Conservation (phyloP, 2,329 filamentous ascomycete genomes). For the Aspergillus tanneri region DNA sequence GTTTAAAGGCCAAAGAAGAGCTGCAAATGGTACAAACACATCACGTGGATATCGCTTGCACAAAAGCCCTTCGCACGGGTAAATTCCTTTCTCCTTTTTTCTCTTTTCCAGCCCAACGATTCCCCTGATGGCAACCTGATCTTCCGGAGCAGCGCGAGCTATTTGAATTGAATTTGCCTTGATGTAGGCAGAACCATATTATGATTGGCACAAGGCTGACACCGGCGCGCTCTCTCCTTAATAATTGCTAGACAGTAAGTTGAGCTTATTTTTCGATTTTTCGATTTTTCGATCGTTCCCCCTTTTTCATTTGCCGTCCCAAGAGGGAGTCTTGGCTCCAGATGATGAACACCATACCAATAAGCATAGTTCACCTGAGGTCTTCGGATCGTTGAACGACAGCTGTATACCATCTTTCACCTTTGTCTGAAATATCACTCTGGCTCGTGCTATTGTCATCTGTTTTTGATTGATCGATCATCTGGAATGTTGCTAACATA, state of each 20-base stretch:
- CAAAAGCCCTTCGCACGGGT: constrained; percentile 12
- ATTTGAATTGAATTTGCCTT: constrained; percentile 8
- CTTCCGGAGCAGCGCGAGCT: background rate
- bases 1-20: constrained; percentile 1
- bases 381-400: constrained; percentile 43
- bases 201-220: constrained; percentile 2
- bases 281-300: constrained; percentile 1
- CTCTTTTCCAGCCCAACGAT: constrained; percentile 4
- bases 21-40: constrained; percentile 11
- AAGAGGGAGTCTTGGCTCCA: constrained; percentile 8
- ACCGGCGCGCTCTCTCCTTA: background rate
- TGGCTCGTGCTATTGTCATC: constrained; percentile 13
- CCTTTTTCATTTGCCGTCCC: constrained; percentile 2
- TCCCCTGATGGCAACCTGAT: background rate
- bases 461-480: background rate
- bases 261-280: constrained; percentile 18
- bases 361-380: constrained; percentile 47
- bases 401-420: constrained; percentile 41
- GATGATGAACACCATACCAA: constrained; percentile 41
- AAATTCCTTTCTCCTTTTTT: constrained; percentile 7
- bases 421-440: constrained; percentile 32
- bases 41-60: constrained; percentile 17
- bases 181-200: constrained; percentile 11
- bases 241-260: constrained; percentile 13
- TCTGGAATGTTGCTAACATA: constrained; percentile 3